phyloP scores from a whole-genome alignment of 108 stramenopile genomes.

The Cyclostephanos invisitatus region DNA sequence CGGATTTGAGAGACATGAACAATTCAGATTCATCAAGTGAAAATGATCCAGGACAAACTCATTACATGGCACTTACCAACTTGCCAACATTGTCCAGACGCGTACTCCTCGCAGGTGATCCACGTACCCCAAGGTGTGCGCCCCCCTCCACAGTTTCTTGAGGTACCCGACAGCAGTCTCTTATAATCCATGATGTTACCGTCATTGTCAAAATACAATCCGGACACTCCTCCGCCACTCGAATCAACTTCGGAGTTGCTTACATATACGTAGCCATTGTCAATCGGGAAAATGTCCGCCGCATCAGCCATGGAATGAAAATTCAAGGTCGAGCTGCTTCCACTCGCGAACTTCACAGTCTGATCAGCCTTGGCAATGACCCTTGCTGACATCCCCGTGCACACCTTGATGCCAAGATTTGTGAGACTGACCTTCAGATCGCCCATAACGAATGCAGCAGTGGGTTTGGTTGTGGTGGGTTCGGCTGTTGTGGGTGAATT shows the following conservation, averaged over 20 bases:
- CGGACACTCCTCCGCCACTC: slow-evolving; percentile 19
- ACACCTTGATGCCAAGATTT: slow-evolving; percentile 6
- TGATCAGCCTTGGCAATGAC: slow-evolving; percentile 1
- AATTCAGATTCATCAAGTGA: background rate
- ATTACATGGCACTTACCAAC: slow-evolving; percentile 9
- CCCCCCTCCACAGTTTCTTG: slow-evolving; percentile 30
- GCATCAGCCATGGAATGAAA: slow-evolving; percentile 37
- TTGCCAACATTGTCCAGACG: slow-evolving; percentile 22
- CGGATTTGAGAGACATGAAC: background rate
- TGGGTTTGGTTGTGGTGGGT: no score
- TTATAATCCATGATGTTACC: slow-evolving; percentile 18
- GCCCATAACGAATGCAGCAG: background rate
- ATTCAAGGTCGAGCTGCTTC: background rate
- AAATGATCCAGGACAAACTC: background rate
- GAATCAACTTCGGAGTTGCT: slow-evolving; percentile 28
- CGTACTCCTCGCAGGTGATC: slow-evolving; percentile 30
- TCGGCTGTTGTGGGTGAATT: no score
- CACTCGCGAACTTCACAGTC: background rate
- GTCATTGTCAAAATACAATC: slow-evolving; percentile 23
- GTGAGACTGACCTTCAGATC: background rate
- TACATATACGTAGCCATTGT: slow-evolving; percentile 39
- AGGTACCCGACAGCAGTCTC: slow-evolving; percentile 11
- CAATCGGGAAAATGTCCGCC: slow-evolving; percentile 16
- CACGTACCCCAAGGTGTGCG: slow-evolving; percentile 34
- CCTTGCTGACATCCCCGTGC: slow-evolving; percentile 1